Evolutionary conservation across 441 rosid genomes (phyloP), one percentile per base, ranked within the genome.

Genomic region (Kokia cookei): DNA sequence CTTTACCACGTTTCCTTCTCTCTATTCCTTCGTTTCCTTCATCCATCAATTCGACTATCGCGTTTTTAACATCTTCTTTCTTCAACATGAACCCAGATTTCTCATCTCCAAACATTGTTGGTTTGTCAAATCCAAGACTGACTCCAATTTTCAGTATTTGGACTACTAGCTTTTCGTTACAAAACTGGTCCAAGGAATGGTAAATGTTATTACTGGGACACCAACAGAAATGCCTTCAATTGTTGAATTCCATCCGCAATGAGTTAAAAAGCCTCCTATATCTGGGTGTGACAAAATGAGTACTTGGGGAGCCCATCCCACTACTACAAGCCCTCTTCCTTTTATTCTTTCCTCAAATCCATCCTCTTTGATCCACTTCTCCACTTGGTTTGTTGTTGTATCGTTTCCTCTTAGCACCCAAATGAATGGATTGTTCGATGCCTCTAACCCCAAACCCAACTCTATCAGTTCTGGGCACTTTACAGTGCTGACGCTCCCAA

Each of bases 231-330:
- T 54, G 12, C 58, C 12, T 17, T 54, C 58, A 9, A 17, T 54
- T 8, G 12, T 54, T 6, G 58, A 54, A 19, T 54, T 54, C 58
- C 26, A 54, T 87, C 89, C 90, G 27, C 92, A 86, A 32, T 84
- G 90, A 2, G 91, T 86, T n/a, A 88, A 66, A 75, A 86, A 86
- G 8, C 88, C 89, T 40, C 88, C 87, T 6, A 84, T 35, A 2
- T 87, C 70, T 3, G 72, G 62, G 35, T 86, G 92, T 27, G 90
- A 81, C 70, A 88, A 78, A 45, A 86, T 86, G 69, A 82, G 65
- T 35, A 86, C 75, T 71, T 88, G 87, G 8, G 90, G 90, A 0
- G 88, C 79, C 90, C 89, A 88, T n/a, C 92, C 89, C 45, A 71
- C 26, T 1, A 85, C 81, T 58, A 86, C 19, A 40, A 88, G 53